Percentiles rank a stretch among this genome's conserved stretches.
phyloP scores from a whole-genome alignment of 2,329 filamentous ascomycete species.

The Botrytis hyacinthi region DNA sequence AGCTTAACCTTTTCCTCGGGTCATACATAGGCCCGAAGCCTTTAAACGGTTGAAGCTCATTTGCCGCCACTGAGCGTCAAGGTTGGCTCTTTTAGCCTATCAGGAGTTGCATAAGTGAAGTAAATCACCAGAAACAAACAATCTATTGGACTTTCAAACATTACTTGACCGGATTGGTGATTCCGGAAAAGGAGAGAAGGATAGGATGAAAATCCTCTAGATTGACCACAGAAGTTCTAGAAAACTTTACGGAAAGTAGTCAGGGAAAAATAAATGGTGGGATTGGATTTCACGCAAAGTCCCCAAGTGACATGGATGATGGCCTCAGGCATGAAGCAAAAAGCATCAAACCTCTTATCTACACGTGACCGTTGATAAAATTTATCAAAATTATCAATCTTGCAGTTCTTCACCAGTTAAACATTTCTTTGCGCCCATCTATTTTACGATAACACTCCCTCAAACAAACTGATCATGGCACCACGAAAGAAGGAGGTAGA shows the following conservation, averaged over 20 bases:
- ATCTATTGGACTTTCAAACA: slow-evolving; percentile 7
- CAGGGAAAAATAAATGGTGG: background rate
- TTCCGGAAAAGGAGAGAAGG: background rate
- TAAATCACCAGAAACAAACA: background rate
- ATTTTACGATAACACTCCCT: background rate
- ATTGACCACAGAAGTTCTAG: background rate
- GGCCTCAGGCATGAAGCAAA: background rate
- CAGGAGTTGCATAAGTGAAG: background rate
- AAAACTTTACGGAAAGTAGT: background rate
- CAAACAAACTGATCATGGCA: slow-evolving; percentile 26
- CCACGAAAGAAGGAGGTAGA: slow-evolving; percentile 30
- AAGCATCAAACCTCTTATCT: slow-evolving; percentile 2
- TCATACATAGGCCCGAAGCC: background rate
- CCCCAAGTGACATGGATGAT: background rate
- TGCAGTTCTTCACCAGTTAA: background rate
- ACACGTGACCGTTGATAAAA: slow-evolving; percentile 13
- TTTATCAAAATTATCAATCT: slow-evolving; percentile 20
- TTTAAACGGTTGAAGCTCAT: slow-evolving; percentile 10
- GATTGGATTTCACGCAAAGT: background rate
- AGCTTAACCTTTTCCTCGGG: slow-evolving; percentile 11
- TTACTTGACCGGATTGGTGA: background rate
- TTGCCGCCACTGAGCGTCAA: slow-evolving; percentile 17
- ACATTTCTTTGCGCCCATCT: slow-evolving; percentile 20
- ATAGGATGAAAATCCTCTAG: too few species aligned
- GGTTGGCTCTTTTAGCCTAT: background rate